Evolutionary conservation across 2,329 filamentous ascomycete species (phyloP).

Genomic region (Pseudogymnoascus sp.): DNA sequence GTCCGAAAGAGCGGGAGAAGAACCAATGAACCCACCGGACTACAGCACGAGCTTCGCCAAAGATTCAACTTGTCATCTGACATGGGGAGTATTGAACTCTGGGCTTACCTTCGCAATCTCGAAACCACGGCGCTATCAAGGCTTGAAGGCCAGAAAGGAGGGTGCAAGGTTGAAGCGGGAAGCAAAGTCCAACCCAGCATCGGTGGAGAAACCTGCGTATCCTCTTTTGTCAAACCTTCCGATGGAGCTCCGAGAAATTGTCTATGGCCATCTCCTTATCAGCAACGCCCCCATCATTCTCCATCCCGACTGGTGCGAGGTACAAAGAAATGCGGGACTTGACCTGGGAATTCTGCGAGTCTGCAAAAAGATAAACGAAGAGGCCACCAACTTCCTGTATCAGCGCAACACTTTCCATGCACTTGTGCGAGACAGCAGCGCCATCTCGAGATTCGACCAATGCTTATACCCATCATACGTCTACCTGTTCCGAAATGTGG

Average conservation of each 20-base stretch:
- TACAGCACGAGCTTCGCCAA: neutral
- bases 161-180: neutral
- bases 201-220: neutral
- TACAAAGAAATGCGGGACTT: conserved; percentile 17
- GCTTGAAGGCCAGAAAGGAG: neutral
- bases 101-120: neutral
- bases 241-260: conserved; percentile 24
- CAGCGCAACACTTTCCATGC: conserved; percentile 23
- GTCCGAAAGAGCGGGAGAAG: neutral
- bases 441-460: neutral
- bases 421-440: conserved; percentile 18
- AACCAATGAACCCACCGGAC: neutral
- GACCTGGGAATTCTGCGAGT: conserved; percentile 18
- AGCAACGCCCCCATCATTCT: conserved; percentile 23
- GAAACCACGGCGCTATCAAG: neutral
- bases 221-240: conserved; percentile 13
- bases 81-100: neutral
- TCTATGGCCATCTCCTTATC: conserved; percentile 23
- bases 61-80: neutral
- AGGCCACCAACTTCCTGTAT: conserved; percentile 24
- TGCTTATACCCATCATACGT: conserved; percentile 16
- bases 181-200: neutral
- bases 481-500: conserved; percentile 19
- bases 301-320: conserved; percentile 21
- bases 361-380: conserved; percentile 24